Evolutionary conservation across 1,284 basidiomycete genomes (phyloP), one percentile per base, ranked within the genome.

Genomic region (Trichosporon inkin): DNA sequence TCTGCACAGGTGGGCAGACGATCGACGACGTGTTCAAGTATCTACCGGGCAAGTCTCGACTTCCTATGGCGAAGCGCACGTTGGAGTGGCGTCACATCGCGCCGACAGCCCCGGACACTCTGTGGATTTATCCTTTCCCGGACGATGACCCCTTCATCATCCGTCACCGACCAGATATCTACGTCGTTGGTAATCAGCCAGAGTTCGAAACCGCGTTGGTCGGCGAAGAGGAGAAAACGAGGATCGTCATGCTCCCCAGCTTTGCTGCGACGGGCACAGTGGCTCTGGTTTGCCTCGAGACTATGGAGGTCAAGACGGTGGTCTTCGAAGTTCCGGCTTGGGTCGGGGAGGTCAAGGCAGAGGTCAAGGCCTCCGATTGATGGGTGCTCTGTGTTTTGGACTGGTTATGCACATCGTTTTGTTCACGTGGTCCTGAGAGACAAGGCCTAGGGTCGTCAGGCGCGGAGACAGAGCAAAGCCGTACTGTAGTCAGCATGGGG

Each of bases 1-100:
- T 99, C 22, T 84, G 88, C 19, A 88, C 90, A 36, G 88, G 90
- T 24, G 96, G 96, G 2, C 96, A 99, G 76, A 88, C 92, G 3
- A 72, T 99, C 28, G 88, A 97, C 74, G 96, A 99, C 72, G 88
- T 98, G 79, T 92, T 86, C 83, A 95, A 92, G 76, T 99, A 99
- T 78, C 62, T 80, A 24, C 76, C 78, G 3, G 66, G 68, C 8
- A 66, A 65, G 39, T 68, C 71, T n/a, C 82, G 88, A 20, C 76
- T 97, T 38, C 83, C 83, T 4, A 84, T 97, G 69, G 86, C 91
- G 3, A 82, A 85, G 65, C 82, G 87, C 53, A 94, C 92, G 14
- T 81, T 99, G 11, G 85, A 84, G 70, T 99, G 94, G 96, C 83
- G 92, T 63, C 96, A 99, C 78, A 85, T 97, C 68, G 95, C 96